These are phyloP conservation scores for Curvularia lunata DNA, from an alignment of 2,329 filamentous ascomycete genomes.

Conservation along the genomic window DNA sequence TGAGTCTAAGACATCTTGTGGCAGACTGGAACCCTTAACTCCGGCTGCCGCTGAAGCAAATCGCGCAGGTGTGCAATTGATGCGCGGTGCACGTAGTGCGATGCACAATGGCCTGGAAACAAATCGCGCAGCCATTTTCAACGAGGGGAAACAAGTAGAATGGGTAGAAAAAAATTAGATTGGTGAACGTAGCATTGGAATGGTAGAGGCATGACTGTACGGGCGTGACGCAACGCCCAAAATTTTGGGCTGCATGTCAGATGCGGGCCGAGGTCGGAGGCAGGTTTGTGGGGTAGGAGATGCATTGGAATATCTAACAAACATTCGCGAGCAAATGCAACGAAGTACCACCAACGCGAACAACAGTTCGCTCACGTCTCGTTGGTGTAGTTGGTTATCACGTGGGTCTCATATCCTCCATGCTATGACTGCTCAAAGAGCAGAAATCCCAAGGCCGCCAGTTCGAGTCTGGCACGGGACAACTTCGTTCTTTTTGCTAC, in stretches of 20 bases:
- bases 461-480: slow-evolving; percentile 39
- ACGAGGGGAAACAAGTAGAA: slow-evolving; percentile 7
- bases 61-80: slow-evolving; percentile 32
- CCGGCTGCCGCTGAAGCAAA: slow-evolving; percentile 51
- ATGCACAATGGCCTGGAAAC: slow-evolving; percentile 33
- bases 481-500: slow-evolving; percentile 11
- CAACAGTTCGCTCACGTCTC: slow-evolving; percentile 20
- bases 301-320: not conserved
- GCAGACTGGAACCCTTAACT: slow-evolving; percentile 49
- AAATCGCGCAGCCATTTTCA: slow-evolving; percentile 43
- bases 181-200: slow-evolving; percentile 14
- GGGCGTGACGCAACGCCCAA: slow-evolving; percentile 23
- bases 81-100: slow-evolving; percentile 36
- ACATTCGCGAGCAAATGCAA: not conserved
- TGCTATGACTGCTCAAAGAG: slow-evolving; percentile 31
- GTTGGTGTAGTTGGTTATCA: slow-evolving; percentile 43
- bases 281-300: not conserved
- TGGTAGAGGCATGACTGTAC: slow-evolving; percentile 13
- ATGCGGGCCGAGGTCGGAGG: slow-evolving; percentile 33
- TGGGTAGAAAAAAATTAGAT: slow-evolving; percentile 11
- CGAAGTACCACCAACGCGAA: slow-evolving; percentile 14
- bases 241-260: slow-evolving; percentile 21
- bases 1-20: slow-evolving; percentile 49
- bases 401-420: slow-evolving; percentile 39
- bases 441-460: slow-evolving; percentile 39